These are phyloP conservation scores for Xylariaceae sp. DNA, from an alignment of 2,329 filamentous ascomycete species.

Conservation along the genomic window DNA sequence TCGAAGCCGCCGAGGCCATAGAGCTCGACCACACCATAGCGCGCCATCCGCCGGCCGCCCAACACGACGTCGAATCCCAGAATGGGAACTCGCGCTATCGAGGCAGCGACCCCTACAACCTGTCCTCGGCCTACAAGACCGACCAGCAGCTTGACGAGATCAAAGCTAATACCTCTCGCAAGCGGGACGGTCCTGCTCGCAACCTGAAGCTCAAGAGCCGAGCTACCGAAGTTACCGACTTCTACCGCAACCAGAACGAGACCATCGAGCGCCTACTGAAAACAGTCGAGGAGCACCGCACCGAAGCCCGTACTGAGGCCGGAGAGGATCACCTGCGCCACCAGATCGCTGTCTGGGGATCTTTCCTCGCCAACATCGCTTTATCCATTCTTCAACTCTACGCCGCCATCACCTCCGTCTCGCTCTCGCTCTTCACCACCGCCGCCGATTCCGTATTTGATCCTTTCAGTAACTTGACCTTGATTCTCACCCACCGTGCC, in stretches of 20 bases:
- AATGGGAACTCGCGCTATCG: constrained; percentile 46
- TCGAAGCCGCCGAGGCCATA: constrained; percentile 48
- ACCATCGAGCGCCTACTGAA: constrained; percentile 92
- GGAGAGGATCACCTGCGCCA: constrained; percentile 81
- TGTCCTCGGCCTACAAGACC: constrained; percentile 80
- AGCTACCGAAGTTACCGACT: constrained; percentile 71
- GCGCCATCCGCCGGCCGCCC: constrained; percentile 47
- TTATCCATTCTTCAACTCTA: constrained; percentile 86
- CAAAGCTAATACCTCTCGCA: constrained; percentile 79
- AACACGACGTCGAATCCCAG: constrained; percentile 55
- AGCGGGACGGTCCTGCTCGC: constrained; percentile 59
- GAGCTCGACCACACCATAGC: constrained; percentile 48
- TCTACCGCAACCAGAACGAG: constrained; percentile 91
- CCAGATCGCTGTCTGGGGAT: constrained; percentile 70
- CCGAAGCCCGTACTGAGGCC: constrained; percentile 79
- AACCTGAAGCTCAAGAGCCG: constrained; percentile 35
- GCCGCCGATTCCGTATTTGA: constrained; percentile 97
- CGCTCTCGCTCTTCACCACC: constrained; percentile 95
- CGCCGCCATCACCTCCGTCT: constrained; percentile 83
- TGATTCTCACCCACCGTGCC: constrained; percentile 87
- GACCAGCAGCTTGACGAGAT: constrained; percentile 78
- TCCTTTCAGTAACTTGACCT: constrained; percentile 83
- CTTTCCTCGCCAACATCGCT: constrained; percentile 80
- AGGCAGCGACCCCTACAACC: constrained; percentile 81
- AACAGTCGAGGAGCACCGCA: constrained; percentile 88